Base-by-base conservation (phyloP, 2,329 filamentous ascomycete species). In the Microsporum audouinii region DNA sequence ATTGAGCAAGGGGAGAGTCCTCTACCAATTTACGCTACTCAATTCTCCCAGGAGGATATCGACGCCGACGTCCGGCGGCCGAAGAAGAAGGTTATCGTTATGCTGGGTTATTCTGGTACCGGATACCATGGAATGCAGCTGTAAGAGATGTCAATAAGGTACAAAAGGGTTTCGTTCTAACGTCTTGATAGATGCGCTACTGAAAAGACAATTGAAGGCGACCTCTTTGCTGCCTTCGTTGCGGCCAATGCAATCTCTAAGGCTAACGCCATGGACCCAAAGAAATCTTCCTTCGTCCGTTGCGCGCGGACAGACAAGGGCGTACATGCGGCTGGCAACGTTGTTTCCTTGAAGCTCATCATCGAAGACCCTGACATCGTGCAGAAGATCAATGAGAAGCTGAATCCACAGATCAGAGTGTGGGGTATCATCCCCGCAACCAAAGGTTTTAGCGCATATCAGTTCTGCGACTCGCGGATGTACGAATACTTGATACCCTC, bases 81-180 rank as follows among this genome's bases (percentile, higher is more conserved):
- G 29, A 99, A 99, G 81, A 86, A 89, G 74, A 99, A 99, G 78
- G 92, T 96, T 57, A 94, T 92, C 45, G 91, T 99, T 36, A 79
- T 97, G 79, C 86, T 99, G 68, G 94, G 94, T 14, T 99, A 99
- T 74, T 91, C 91, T 4, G 94, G 94, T 57, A 96, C 90, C 7
- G 94, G 94, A 14, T 99, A 99, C 79, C 91, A 90, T 76, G 94
- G 94, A 69, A 95, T 99, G 86, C 94, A 99, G 77, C 88, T 99
- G 76, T 79, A 67, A 59, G 73, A 10, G 12, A 29, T 10, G 61
- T 57, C 23, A 5, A 53, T 8, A 29, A 29, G 17, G 2, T 7
- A 59, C 38, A 5, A n/a, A 6, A 36, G 12, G 34, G 7, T 29
- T 29, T 29, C 29, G 1, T n/a, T 14, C 17, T 29, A 10, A 23